Conservation (phyloP, 164 flowering plant species). For the Vitis labrusca region DNA sequence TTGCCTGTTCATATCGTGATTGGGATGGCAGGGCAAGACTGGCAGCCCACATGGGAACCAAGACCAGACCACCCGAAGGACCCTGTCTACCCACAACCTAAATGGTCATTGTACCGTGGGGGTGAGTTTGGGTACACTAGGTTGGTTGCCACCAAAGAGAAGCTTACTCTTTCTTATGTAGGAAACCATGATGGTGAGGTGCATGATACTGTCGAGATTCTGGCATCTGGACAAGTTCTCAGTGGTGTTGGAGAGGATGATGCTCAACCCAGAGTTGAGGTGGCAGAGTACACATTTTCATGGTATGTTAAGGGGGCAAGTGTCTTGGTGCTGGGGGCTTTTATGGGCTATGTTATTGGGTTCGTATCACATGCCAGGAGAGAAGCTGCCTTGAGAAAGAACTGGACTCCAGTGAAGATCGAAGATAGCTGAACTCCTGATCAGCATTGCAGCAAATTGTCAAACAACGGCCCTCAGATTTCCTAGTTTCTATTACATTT, state of each 20-base stretch:
- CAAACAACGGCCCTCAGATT: neutral
- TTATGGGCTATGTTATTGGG: slow-evolving; percentile 70
- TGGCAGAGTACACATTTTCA: slow-evolving; percentile 27
- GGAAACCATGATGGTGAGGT: slow-evolving; percentile 94
- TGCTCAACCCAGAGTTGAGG: slow-evolving; percentile 5
- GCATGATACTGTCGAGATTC: slow-evolving; percentile 79
- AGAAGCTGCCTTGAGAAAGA: slow-evolving; percentile 18
- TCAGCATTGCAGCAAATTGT: neutral
- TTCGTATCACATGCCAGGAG: slow-evolving; percentile 56
- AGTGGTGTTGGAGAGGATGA: slow-evolving; percentile 18
- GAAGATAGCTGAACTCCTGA: slow-evolving; percentile 31
- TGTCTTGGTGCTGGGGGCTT: slow-evolving; percentile 62
- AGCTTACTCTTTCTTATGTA: slow-evolving; percentile 65
- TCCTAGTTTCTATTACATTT: too few species aligned
- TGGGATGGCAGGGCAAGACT: slow-evolving; percentile 98
- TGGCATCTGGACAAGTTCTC: slow-evolving; percentile 56
- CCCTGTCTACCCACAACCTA: slow-evolving; percentile 84
- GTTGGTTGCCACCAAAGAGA: slow-evolving; percentile 72
- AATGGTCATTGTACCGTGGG: slow-evolving; percentile 67
- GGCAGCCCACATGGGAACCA: slow-evolving; percentile 92
- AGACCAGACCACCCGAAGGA: slow-evolving; percentile 61
- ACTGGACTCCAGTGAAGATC: slow-evolving; percentile 71
- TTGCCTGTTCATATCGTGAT: slow-evolving; percentile 86
- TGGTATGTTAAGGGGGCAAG: slow-evolving; percentile 60
- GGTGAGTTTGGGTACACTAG: slow-evolving; percentile 94